Evolutionary conservation across 768 basidiomycete species (phyloP).

Genomic region (Crepidotus variabilis): DNA sequence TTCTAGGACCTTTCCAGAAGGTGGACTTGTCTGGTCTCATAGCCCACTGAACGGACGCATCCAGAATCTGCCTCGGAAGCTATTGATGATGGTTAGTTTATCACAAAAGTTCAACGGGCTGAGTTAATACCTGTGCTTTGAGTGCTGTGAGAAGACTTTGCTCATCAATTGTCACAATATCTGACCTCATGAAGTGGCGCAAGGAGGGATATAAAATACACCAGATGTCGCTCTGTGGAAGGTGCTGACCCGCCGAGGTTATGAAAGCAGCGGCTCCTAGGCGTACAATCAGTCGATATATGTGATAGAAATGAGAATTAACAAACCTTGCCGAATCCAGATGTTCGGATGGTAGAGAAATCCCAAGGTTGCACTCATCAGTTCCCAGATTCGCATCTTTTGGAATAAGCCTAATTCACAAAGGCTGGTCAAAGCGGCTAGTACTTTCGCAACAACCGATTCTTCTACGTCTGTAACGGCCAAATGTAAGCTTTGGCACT

Average conservation of each 20-base stretch:
- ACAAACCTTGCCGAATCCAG: constrained; percentile 92
- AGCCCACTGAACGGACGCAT: constrained; percentile 86
- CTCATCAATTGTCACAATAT: constrained; percentile 73
- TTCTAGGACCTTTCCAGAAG: constrained; percentile 69
- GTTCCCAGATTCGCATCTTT: constrained; percentile 96
- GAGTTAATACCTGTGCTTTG: constrained; percentile 66
- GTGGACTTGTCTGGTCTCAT: constrained; percentile 74
- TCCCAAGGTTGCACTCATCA: constrained; percentile 83
- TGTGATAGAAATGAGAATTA: neutral
- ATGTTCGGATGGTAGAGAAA: constrained; percentile 94
- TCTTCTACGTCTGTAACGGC: constrained; percentile 81
- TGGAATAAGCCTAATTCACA: constrained; percentile 88
- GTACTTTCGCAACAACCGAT: constrained; percentile 85
- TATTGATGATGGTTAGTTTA: constrained; percentile 27
- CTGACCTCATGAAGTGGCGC: constrained; percentile 80
- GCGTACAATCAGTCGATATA: constrained; percentile 1
- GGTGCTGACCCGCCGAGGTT: constrained; percentile 76
- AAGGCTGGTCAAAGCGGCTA: constrained; percentile 83
- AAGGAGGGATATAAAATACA: constrained; percentile 94
- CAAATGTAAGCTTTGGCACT: neutral
- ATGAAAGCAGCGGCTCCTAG: constrained; percentile 86
- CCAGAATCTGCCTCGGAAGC: constrained; percentile 68
- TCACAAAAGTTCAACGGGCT: neutral
- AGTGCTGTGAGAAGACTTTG: constrained; percentile 70
- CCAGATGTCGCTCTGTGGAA: constrained; percentile 90